A percentile compares a stretch with the other conserved stretches of the same genome.
Evolutionary conservation across 306 rosid genomes (phyloP).

Genomic region (Quercus aquifolioides): DNA sequence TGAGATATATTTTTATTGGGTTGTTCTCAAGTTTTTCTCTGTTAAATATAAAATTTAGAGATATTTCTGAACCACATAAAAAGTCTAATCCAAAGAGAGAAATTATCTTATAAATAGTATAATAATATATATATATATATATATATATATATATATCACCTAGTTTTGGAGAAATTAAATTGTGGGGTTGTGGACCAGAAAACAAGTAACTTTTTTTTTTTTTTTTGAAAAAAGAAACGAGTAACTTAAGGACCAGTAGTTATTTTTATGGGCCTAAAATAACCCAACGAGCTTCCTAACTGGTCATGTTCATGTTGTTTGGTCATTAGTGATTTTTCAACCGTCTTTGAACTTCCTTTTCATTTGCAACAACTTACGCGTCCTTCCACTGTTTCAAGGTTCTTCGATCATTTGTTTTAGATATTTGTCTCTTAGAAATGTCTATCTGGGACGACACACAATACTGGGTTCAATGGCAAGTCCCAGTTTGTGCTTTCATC

Average conservation of each 20-base stretch:
- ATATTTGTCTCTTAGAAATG: slow-evolving; percentile 3
- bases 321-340: not conserved
- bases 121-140: too few relatives aligned
- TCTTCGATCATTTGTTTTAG: not conserved
- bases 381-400: not conserved
- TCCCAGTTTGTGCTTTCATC: slow-evolving; percentile 26
- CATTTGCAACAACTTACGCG: not conserved
- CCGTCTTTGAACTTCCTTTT: not conserved
- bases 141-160: too few relatives aligned
- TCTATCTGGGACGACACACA: slow-evolving; percentile 3
- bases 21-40: accelerated
- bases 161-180: too few relatives aligned
- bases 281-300: too few relatives aligned
- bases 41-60: too few relatives aligned
- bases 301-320: not conserved
- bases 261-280: too few relatives aligned
- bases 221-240: too few relatives aligned
- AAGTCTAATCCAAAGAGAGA: too few relatives aligned
- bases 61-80: accelerated
- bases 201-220: too few relatives aligned
- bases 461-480: slow-evolving; percentile 36
- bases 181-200: too few relatives aligned
- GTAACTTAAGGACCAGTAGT: too few relatives aligned
- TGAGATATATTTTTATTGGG: accelerated
- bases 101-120: too few relatives aligned